Evolutionary conservation across 192 early-diverging fungal genomes (phyloP), one percentile per base, ranked within the genome.

Genomic region (Spizellomyces punctatus): DNA sequence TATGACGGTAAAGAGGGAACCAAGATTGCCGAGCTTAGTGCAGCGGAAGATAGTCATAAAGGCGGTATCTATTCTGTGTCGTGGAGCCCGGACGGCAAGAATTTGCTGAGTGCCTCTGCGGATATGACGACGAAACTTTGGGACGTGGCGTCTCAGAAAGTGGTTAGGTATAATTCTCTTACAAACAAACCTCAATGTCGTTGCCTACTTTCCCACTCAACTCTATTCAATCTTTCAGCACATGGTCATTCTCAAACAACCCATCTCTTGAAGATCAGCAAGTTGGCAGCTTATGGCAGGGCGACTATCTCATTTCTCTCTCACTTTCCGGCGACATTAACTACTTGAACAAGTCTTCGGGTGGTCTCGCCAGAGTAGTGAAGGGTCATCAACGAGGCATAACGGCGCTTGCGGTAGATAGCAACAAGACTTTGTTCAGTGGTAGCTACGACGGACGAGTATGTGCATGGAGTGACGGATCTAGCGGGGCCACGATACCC

Each of bases 371-470:
- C 21, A 84, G 85, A 45, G 67, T 79, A 17, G 76, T 92, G 14
- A n/a, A 89, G 76, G 95, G 95, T 10, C 94, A 95, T 76, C 87
- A 89, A 78, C 89, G 91, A 72, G 86, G 88, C 9, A 94, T 96
- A 58, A 96, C 94, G 0, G 90, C 91, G 5, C 74, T 96, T 41
- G 81, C 91, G 4, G 74, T 83, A 0, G 70, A 75, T 6, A 74
- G 82, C 19, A 71, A 78, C 42, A 79, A 81, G 60, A 90, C 87
- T 2, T 79, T 99, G 45, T 92, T 86, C 76, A 93, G 94, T 10
- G 96, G 93, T 48, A 91, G 89, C 64, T 96, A 96, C 76, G 96
- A 99, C 75, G 96, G 96, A 8, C 85, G 88, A n/a, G 86, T 96
- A 10, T 73, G 86, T 76, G 64, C 79, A 0, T 96, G 95, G 95